Evolutionary conservation across 352 stramenopile species (phyloP).

Genomic region (Globisporangium nodosum): DNA sequence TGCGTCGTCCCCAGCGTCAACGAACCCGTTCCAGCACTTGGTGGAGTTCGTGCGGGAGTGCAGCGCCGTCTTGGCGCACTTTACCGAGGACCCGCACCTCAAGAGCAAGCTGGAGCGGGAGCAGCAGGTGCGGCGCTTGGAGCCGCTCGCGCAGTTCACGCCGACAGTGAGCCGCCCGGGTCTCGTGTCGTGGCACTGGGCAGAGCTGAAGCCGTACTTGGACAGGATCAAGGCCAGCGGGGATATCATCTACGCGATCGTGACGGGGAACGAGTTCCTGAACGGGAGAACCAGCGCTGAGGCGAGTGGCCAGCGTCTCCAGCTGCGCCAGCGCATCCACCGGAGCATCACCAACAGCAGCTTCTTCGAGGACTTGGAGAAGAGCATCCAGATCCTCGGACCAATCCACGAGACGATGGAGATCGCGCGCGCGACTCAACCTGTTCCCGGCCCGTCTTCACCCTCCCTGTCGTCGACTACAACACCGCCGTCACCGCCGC

Average conservation of each 20-base stretch:
- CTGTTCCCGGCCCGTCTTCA: too few species aligned
- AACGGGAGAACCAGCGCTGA: neutral
- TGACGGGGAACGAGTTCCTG: constrained; percentile 2
- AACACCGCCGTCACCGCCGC: neutral
- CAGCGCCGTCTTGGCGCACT: constrained; percentile 12
- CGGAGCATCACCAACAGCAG: neutral
- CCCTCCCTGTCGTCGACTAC: neutral
- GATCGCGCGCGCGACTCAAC: neutral
- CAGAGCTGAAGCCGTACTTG: constrained; percentile 2
- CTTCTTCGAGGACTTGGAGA: constrained; percentile 10
- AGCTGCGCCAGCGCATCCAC: constrained; percentile 1
- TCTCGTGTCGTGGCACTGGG: neutral
- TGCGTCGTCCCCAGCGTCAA: too few species aligned
- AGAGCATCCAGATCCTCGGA: constrained; percentile 8
- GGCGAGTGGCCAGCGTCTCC: neutral
- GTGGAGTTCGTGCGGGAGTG: constrained; percentile 16
- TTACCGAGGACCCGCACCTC: constrained; percentile 7
- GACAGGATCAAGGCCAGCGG: constrained; percentile 5
- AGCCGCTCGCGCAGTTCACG: neutral
- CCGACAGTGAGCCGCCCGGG: neutral
- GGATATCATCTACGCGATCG: constrained; percentile 8
- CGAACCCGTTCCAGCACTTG: constrained; percentile 7
- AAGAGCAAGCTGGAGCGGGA: constrained; percentile 1
- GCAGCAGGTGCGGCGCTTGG: neutral
- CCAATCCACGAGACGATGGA: constrained; percentile 4